Conservation (phyloP, 129 eudicot genomes). For the Escallonia herrerae region DNA sequence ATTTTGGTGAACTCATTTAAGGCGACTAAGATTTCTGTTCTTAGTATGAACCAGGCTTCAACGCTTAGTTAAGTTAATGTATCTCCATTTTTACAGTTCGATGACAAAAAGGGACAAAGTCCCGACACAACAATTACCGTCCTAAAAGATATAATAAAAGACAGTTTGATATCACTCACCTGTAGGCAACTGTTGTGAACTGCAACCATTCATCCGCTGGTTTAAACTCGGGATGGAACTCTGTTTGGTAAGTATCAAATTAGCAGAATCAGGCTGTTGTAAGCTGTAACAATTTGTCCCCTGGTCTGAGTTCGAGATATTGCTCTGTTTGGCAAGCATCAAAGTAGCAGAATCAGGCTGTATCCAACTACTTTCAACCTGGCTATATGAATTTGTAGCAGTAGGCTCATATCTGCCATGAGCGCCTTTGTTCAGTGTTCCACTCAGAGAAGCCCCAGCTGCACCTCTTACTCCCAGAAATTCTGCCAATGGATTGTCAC, state of each 20-base stretch:
- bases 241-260: slow-evolving; percentile 19
- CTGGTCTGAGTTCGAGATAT: slow-evolving; percentile 14
- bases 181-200: slow-evolving; percentile 15
- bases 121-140: neutral
- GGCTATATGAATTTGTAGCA: slow-evolving; percentile 16
- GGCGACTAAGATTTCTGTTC: too few relatives aligned
- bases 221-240: slow-evolving; percentile 15
- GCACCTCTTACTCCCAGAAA: slow-evolving; percentile 17
- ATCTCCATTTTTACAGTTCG: too few relatives aligned
- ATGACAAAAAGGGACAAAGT: too few relatives aligned
- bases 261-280: slow-evolving; percentile 12
- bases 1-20: too few relatives aligned
- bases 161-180: slow-evolving; percentile 20
- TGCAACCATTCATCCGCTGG: slow-evolving; percentile 11
- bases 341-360: slow-evolving; percentile 9
- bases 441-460: slow-evolving; percentile 3
- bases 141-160: neutral
- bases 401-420: slow-evolving; percentile 9
- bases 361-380: slow-evolving; percentile 10
- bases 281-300: slow-evolving; percentile 11
- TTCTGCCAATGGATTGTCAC: slow-evolving; percentile 31
- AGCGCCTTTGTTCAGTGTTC: slow-evolving; percentile 18
- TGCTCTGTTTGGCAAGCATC: slow-evolving; percentile 20
- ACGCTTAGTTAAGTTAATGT: too few relatives aligned
- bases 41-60: too few relatives aligned